Conservation (phyloP, 1,284 basidiomycete genomes). For the Xerocomus amazonicus region DNA sequence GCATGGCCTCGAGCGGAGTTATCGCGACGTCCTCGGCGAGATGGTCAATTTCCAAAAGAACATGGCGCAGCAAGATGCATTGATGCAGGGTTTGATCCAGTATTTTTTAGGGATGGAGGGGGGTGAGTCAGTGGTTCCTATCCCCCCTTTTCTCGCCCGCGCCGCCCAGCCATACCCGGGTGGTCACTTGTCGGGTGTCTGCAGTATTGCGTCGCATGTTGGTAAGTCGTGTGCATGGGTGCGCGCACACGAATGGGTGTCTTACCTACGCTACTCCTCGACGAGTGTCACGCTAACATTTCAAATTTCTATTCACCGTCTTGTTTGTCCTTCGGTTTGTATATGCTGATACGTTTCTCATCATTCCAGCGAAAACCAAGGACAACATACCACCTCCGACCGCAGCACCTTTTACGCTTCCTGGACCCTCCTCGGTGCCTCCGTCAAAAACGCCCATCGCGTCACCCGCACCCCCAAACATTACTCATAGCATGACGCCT, state of each 20-base stretch:
- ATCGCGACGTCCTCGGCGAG: conserved; percentile 75
- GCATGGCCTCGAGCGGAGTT: conserved; percentile 66
- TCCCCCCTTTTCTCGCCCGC: background rate
- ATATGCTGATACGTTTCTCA: conserved; percentile 5
- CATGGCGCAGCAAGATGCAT: conserved; percentile 81
- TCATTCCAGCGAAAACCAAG: conserved; percentile 22
- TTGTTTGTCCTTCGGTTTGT: background rate
- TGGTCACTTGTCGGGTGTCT: background rate
- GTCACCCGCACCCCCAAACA: conserved; percentile 8
- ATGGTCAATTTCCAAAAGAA: conserved; percentile 82
- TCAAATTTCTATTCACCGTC: background rate
- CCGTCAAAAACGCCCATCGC: conserved; percentile 26
- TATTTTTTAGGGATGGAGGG: conserved; percentile 76
- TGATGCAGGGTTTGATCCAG: conserved; percentile 81
- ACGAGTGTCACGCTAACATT: background rate
- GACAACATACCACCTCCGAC: conserved; percentile 15
- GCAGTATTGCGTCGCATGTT: background rate
- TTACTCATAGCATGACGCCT: conserved; percentile 31
- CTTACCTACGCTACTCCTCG: too few species aligned
- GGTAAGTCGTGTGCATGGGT: background rate
- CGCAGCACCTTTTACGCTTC: conserved; percentile 13
- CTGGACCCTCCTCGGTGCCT: conserved; percentile 11
- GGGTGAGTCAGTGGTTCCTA: conserved; percentile 36
- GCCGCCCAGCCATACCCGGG: background rate
- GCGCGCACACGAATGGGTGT: background rate